Evolutionary conservation across 129 eudicot species (phyloP).

Genomic region (Heracleum sosnowskyi): DNA sequence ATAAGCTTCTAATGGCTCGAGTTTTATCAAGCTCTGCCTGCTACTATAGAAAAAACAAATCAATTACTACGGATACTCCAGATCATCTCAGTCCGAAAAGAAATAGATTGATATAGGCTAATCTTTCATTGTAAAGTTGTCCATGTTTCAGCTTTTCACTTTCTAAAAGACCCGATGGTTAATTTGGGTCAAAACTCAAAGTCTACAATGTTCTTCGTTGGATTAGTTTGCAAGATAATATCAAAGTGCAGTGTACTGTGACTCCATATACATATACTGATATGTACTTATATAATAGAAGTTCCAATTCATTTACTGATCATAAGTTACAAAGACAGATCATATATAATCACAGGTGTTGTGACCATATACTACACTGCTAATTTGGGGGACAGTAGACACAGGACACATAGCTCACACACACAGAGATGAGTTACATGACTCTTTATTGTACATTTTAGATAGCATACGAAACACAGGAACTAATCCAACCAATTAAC

Average conservation of each 20-base stretch:
- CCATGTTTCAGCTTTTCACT: background rate
- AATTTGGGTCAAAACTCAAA: background rate
- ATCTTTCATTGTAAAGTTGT: too few species aligned
- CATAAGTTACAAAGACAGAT: background rate
- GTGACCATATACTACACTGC: background rate
- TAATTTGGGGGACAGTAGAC: background rate
- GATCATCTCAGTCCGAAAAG: background rate
- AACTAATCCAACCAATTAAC: slow-evolving; percentile 1
- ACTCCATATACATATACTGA: background rate
- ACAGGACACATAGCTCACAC: background rate
- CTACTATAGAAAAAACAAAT: too few species aligned
- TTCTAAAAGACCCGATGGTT: background rate
- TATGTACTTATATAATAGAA: background rate
- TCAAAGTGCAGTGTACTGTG: background rate
- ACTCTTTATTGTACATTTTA: slow-evolving; percentile 1
- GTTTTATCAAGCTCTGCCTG: too few species aligned
- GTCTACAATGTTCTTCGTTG: background rate
- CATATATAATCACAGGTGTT: background rate
- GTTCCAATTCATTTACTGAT: background rate
- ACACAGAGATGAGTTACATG: background rate
- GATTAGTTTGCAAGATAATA: background rate
- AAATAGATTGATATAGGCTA: background rate
- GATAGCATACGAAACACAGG: background rate
- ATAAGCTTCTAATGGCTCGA: background rate
- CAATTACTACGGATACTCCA: too few species aligned